A percentile compares a stretch with the other conserved stretches of the same genome.
Conservation (phyloP, 768 basidiomycete genomes). For the Suillus alpinus region DNA sequence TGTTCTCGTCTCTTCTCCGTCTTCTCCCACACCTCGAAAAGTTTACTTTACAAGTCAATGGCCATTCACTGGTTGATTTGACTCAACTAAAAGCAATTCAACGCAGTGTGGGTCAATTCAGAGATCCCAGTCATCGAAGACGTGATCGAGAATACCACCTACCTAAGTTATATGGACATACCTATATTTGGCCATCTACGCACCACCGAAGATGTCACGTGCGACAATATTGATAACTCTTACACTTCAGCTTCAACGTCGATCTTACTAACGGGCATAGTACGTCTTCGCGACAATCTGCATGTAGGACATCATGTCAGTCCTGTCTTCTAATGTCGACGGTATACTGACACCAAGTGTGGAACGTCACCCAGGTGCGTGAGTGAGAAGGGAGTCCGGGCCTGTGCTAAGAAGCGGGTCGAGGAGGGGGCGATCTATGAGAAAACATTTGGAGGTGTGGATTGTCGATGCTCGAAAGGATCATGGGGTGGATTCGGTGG, state of each 20-base stretch:
- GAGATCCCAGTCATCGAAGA: too few species aligned
- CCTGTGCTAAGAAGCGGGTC: too few species aligned
- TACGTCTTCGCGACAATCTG: not conserved
- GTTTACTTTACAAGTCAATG: slow-evolving; percentile 5
- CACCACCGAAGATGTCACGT: too few species aligned
- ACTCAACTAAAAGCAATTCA: too few species aligned
- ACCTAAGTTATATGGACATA: too few species aligned
- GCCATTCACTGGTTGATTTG: not conserved
- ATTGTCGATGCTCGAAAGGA: not conserved
- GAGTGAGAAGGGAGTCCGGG: not conserved
- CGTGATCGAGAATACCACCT: too few species aligned
- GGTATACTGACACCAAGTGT: not conserved
- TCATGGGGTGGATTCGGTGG: too few species aligned
- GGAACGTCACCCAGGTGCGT: not conserved
- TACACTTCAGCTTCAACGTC: not conserved
- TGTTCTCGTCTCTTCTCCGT: slow-evolving; percentile 1
- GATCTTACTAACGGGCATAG: not conserved
- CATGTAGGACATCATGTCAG: not conserved
- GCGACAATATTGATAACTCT: not conserved
- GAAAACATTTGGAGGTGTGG: not conserved
- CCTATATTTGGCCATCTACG: too few species aligned
- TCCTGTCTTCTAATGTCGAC: not conserved
- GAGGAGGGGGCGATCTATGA: not conserved
- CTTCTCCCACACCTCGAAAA: slow-evolving; percentile 17
- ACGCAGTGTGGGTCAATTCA: too few species aligned